These are phyloP conservation scores for Phialophora tarda DNA, from an alignment of 2,329 filamentous ascomycete species.

Conservation along the genomic window DNA sequence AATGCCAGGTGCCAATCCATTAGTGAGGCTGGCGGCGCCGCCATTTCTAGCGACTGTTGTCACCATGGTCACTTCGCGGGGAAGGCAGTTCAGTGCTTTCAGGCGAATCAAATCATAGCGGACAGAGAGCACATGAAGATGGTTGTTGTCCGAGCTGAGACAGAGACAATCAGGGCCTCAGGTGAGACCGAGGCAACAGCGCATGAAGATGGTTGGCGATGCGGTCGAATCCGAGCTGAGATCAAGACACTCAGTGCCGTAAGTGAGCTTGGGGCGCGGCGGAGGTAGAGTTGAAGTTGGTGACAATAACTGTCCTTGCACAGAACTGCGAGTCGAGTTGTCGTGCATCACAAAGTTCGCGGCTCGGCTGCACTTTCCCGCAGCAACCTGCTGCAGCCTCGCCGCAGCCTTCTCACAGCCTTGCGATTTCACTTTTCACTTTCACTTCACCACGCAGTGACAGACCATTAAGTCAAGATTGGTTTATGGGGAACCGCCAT, in stretches of 20 bases:
- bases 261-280: neutral
- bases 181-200: too few species aligned
- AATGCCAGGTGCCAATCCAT: slow-evolving; percentile 16
- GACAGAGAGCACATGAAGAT: neutral
- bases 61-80: slow-evolving; percentile 25
- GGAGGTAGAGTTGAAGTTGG: neutral
- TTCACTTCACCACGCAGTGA: neutral
- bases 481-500: neutral
- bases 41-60: slow-evolving; percentile 29
- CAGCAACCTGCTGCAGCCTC: neutral
- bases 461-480: neutral
- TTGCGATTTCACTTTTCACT: neutral
- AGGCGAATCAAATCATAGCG: slow-evolving; percentile 6
- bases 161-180: neutral
- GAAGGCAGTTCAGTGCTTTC: slow-evolving; percentile 3
- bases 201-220: neutral
- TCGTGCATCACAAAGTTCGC: slow-evolving; percentile 14
- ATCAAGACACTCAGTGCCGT: neutral
- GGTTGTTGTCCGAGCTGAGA: neutral
- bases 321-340: neutral
- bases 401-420: slow-evolving; percentile 15
- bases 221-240: neutral
- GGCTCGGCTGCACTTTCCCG: slow-evolving; percentile 6
- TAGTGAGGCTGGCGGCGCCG: slow-evolving; percentile 15
- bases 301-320: neutral